Percentiles rank a stretch among this genome's conserved stretches.
Evolutionary conservation across 176 grass and related monocot genomes (phyloP).

Genomic region (Bothriochloa decipiens): DNA sequence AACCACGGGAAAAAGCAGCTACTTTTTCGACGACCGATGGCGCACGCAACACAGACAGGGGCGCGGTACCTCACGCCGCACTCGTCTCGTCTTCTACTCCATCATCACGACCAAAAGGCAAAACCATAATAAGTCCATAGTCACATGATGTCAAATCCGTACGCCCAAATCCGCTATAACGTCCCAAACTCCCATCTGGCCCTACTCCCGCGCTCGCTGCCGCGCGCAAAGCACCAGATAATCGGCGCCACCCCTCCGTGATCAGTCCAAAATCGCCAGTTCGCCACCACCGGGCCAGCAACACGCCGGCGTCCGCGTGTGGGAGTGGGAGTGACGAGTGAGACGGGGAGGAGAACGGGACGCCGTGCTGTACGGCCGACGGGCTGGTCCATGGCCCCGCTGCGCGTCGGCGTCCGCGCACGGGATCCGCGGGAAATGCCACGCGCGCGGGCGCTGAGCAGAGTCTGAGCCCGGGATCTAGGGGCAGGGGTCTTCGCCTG

Average conservation of each 20-base stretch:
- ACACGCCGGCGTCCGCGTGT: background rate
- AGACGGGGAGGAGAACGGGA: no score
- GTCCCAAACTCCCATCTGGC: background rate
- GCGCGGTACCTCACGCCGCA: background rate
- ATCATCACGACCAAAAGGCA: background rate
- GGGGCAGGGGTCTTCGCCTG: slow-evolving; percentile 1
- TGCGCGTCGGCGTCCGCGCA: background rate
- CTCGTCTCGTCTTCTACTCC: slow-evolving; percentile 18
- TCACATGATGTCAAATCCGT: slow-evolving; percentile 32
- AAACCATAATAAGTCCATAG: background rate
- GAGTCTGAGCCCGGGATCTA: background rate
- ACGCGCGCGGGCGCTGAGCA: background rate
- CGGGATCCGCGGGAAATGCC: background rate
- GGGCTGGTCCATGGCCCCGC: background rate
- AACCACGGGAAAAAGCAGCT: background rate
- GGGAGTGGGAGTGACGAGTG: background rate
- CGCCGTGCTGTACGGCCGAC: background rate
- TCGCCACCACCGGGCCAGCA: background rate
- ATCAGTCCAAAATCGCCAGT: background rate
- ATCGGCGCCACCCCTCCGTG: background rate
- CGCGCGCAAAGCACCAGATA: slow-evolving; percentile 3
- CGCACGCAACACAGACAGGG: slow-evolving; percentile 18
- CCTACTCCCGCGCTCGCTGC: background rate
- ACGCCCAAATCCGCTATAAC: background rate
- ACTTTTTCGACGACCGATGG: background rate